Percentiles rank a stretch among this genome's conserved stretches.
phyloP scores from a whole-genome alignment of 345 rosid species.

The Pistacia vera region DNA sequence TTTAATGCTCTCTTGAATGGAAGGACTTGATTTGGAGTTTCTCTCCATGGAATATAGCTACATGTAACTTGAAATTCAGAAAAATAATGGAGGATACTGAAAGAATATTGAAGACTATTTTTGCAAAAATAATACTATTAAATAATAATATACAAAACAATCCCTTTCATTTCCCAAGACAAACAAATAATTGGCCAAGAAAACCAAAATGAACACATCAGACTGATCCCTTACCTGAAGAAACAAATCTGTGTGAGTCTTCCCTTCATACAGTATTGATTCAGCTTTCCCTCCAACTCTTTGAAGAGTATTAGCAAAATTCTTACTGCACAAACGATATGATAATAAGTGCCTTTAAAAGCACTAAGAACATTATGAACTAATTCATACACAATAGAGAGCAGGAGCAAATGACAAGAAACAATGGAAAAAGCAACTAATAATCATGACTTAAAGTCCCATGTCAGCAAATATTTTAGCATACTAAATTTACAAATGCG shows the following conservation, averaged over 20 bases:
- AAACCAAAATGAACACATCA: neutral
- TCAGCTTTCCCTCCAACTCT: conserved; percentile 77
- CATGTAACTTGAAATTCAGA: neutral
- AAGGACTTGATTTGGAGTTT: neutral
- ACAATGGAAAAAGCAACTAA: neutral
- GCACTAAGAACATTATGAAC: neutral
- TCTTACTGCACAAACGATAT: conserved; percentile 52
- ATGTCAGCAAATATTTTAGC: neutral
- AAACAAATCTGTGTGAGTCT: conserved; percentile 95
- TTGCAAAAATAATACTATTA: neutral
- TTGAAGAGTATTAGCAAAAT: conserved; percentile 72
- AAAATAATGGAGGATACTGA: too few species aligned
- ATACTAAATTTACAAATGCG: neutral
- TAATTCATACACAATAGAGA: neutral
- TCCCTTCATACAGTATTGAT: conserved; percentile 76
- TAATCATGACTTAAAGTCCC: neutral
- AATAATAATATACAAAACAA: neutral
- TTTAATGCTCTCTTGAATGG: neutral
- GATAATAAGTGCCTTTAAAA: conserved; percentile 4
- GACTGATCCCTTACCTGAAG: conserved; percentile 64
- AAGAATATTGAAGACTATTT: neutral
- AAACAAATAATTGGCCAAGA: neutral
- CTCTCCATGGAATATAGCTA: neutral
- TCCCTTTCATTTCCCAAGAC: neutral
- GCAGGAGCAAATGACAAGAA: neutral